These are phyloP conservation scores for Diaporthe vaccinii DNA, from an alignment of 2,329 filamentous ascomycete genomes.

Conservation along the genomic window DNA sequence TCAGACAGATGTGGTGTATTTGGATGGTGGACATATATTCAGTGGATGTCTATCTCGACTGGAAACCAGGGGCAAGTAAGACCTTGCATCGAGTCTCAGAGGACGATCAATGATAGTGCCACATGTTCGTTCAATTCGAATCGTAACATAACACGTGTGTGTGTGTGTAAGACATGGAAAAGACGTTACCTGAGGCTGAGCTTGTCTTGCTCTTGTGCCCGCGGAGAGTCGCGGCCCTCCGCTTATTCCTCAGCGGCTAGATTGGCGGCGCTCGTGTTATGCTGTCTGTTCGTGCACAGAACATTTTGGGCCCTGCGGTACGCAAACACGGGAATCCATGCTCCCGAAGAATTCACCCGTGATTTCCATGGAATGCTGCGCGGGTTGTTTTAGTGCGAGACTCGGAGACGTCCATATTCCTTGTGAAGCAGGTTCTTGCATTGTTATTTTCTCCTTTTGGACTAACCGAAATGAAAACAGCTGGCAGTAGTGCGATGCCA, in stretches of 20 bases:
- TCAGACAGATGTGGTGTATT: neutral
- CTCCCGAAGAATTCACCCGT: neutral
- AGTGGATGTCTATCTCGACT: neutral
- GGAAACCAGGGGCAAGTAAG: neutral
- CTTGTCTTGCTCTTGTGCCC: constrained; percentile 27
- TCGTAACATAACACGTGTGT: constrained; percentile 15
- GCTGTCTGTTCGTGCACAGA: neutral
- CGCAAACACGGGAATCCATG: neutral
- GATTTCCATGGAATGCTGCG: neutral
- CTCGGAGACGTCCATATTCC: neutral
- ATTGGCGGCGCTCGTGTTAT: constrained; percentile 9
- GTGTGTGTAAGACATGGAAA: constrained; percentile 19
- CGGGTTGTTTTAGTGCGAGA: neutral
- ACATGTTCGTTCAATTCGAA: neutral
- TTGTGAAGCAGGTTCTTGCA: neutral
- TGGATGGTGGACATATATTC: neutral
- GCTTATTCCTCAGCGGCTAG: constrained; percentile 21
- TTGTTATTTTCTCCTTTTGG: neutral
- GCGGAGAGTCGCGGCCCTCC: neutral
- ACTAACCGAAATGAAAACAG: neutral
- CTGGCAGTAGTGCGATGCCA: neutral
- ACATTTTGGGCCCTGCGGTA: neutral
- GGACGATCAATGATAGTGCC: neutral
- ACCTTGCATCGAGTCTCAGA: neutral
- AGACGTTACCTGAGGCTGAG: constrained; percentile 1